phyloP scores from a whole-genome alignment of 2,329 filamentous ascomycete species.

The Sporothrix inflata region DNA sequence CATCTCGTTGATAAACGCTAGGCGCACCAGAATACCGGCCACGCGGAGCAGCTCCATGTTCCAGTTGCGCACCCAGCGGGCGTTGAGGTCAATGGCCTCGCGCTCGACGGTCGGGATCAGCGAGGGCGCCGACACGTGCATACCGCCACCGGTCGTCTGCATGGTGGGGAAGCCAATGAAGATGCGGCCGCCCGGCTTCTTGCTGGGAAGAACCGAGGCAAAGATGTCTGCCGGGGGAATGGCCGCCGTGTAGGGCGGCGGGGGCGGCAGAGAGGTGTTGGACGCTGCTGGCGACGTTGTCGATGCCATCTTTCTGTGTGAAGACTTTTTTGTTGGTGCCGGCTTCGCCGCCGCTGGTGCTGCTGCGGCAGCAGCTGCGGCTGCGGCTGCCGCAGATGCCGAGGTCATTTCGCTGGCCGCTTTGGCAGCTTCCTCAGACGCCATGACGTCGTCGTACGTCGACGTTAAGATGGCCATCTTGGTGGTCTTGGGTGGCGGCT shows the following conservation, averaged over 20 bases:
- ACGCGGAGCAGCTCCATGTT: slow-evolving; percentile 91
- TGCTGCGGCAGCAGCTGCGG: neutral
- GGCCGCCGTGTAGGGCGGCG: slow-evolving; percentile 50
- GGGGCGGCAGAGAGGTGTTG: slow-evolving; percentile 35
- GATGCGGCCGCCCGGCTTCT: slow-evolving; percentile 78
- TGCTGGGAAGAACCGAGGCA: slow-evolving; percentile 83
- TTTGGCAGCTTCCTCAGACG: slow-evolving; percentile 52
- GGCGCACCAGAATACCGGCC: slow-evolving; percentile 84
- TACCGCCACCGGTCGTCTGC: slow-evolving; percentile 90
- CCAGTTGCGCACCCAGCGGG: slow-evolving; percentile 92
- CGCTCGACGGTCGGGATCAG: slow-evolving; percentile 97
- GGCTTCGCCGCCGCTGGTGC: neutral
- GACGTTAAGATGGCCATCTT: slow-evolving; percentile 87
- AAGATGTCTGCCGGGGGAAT: slow-evolving; percentile 72
- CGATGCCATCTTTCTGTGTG: neutral
- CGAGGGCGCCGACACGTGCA: slow-evolving; percentile 93
- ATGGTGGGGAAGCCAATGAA: slow-evolving; percentile 98
- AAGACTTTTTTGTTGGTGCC: neutral
- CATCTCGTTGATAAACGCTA: slow-evolving; percentile 91
- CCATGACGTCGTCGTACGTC: slow-evolving; percentile 79
- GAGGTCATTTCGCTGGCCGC: slow-evolving; percentile 30
- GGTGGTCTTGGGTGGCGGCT: slow-evolving; percentile 87
- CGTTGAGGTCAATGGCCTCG: slow-evolving; percentile 95
- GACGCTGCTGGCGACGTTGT: neutral
- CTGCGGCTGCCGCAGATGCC: neutral